Base-by-base conservation (phyloP, 352 stramenopile genomes). In the Pythium coloratum region DNA sequence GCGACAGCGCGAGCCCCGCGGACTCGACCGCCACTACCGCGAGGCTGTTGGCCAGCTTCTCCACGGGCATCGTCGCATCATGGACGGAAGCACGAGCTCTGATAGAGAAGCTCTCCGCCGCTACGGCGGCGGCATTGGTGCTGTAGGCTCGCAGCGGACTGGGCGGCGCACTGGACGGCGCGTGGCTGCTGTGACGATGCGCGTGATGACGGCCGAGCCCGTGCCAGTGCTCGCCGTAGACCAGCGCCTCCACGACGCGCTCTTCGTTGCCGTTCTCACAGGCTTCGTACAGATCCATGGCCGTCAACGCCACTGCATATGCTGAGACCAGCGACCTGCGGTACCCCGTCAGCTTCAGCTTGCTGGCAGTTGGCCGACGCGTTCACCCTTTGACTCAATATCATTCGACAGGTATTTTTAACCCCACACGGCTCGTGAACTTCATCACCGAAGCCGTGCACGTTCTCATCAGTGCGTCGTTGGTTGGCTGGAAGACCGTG, bases 191-290 rank as follows among this genome's bases (percentile, higher is more conserved):
- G 47, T 55, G 64, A 49, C 57, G 64, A 18, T 63, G 49, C 18
- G 16, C 24, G n/a, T 56, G 49, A 33, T 24, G 44, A 13, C 26
- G 34, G 4, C 44, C 36, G 14, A 72, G 14, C 7, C 57, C 47
- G 20, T 62, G 40, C 53, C 57, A 65, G 51, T 73, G 46, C 26
- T 80, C 71, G 18, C 77, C 76, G 13, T 78, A 67, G n/a, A 92
- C 55, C 34, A 94, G 71, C 32, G 92, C 70, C 72, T 92, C 86
- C 7, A 94, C 74, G 20, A 92, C 83, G 49, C 86, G 86, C 72
- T 94, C 86, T 59, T 94, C 86, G 56, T 94, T 94, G 58, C 86
- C 86, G 66, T 91, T 92, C 70, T 94, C 86, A 55, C 83, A 91
- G 12, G 82, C 84, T 64, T 94, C 86, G 57, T 87, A 87, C 36